Evolutionary conservation across 306 rosid genomes (phyloP), one percentile per base, ranked within the genome.

Genomic region (Lablab purpureus): DNA sequence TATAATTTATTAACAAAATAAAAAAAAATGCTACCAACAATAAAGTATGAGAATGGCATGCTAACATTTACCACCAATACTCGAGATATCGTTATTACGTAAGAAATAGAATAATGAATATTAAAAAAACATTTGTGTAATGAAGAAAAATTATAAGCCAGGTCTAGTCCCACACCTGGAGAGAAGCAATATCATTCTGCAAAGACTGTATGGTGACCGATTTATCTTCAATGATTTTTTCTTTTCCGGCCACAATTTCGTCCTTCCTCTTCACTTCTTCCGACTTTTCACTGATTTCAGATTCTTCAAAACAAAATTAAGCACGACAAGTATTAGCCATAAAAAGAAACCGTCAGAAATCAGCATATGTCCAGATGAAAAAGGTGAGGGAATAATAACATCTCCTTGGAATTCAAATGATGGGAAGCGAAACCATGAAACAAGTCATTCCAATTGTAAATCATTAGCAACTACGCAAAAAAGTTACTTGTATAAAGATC

Each of bases 131-230:
- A 45, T 30, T 1, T 43, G 67, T 18, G 68, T n/a, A 59, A 46
- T 13, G 67, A 73, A 56, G 41, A 73, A 65, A 30, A 6, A 11
- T 2, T 49, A 8, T 21, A 63, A 13, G n/a, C 14, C 15, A 21
- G 27, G 49, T 55, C 23, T 13, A 17, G 41, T 73, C 54, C 19
- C 63, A 67, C 79, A 96, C 99, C 99, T 96, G 92, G 54, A 93
- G 94, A 79, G 94, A 87, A 47, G 54, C 86, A 47, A 93, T 76
- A 85, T 93, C 96, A 58, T 72, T 88, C 84, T 89, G 87, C 84
- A 96, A 63, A 46, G 86, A 85, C 21, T 82, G 80, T 65, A 96
- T 88, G 72, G 82, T 62, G 28, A 81, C 84, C 27, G 81, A 82
- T 64, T 86, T 87, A 40, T 87, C 90, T 65, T 78, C 66, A 41